Conservation (phyloP, 2,329 filamentous ascomycete genomes). For the Xenoacremonium recifei region DNA sequence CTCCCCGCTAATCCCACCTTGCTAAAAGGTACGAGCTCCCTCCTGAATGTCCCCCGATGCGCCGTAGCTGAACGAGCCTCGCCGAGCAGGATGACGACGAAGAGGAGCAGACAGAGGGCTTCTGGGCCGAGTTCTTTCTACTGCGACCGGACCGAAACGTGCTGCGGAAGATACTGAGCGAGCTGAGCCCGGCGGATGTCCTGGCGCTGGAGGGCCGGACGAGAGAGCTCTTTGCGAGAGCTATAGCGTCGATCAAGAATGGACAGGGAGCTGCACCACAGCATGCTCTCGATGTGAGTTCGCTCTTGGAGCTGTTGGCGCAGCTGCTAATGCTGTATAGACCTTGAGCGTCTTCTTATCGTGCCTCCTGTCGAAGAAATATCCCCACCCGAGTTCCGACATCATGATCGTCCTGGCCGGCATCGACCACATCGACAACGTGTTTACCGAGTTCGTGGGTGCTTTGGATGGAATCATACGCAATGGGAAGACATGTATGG, state of each 20-base stretch:
- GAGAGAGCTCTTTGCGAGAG: constrained; percentile 73
- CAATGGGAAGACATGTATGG: constrained; percentile 67
- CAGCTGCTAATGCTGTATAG: constrained; percentile 44
- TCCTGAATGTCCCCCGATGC: constrained; percentile 10
- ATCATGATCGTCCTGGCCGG: constrained; percentile 88
- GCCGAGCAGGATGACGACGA: constrained; percentile 59
- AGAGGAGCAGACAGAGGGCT: constrained; percentile 76
- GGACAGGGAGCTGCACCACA: constrained; percentile 62
- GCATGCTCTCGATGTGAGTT: constrained; percentile 80
- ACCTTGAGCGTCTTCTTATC: constrained; percentile 87
- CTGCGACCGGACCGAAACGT: constrained; percentile 73
- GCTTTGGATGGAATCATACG: constrained; percentile 81
- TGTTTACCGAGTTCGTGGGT: constrained; percentile 86
- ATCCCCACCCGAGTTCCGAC: constrained; percentile 92
- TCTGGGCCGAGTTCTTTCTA: constrained; percentile 96
- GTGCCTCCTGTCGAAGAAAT: constrained; percentile 80
- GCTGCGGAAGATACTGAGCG: constrained; percentile 66
- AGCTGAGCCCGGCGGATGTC: constrained; percentile 71
- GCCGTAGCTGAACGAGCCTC: constrained; percentile 28
- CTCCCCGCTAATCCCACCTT: constrained; percentile 14
- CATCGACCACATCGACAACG: constrained; percentile 79
- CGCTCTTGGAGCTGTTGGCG: neutral
- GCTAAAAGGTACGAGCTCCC: constrained; percentile 26
- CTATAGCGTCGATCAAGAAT: constrained; percentile 66
- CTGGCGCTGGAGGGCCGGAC: constrained; percentile 76